Evolutionary conservation across 148 eudicot genomes (phyloP).

Genomic region (Rhododendron kiyosumense): DNA sequence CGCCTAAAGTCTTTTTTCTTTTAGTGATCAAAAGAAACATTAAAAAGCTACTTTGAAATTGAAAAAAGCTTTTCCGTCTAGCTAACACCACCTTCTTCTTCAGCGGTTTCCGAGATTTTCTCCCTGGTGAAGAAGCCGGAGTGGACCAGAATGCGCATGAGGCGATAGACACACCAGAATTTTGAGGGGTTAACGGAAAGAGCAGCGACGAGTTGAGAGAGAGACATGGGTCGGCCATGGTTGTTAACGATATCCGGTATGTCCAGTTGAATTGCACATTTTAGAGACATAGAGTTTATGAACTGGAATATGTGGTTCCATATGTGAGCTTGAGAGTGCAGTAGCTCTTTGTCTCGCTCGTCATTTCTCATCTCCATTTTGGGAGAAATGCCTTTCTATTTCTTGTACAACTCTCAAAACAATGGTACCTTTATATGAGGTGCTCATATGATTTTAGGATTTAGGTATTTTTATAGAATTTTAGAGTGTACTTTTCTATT

Average conservation of each 20-base stretch:
- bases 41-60: too few species aligned
- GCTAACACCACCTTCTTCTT: not conserved
- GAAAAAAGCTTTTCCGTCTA: too few species aligned
- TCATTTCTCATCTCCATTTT: not conserved
- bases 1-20: too few species aligned
- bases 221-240: slow-evolving; percentile 4
- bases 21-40: too few species aligned
- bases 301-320: not conserved
- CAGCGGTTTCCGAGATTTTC: not conserved
- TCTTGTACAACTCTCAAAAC: too few species aligned
- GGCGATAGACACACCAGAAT: not conserved
- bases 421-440: too few species aligned
- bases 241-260: slow-evolving; percentile 5
- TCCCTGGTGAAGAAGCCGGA: not conserved
- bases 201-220: not conserved
- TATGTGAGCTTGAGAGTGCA: slow-evolving; percentile 8
- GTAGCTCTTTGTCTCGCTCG: not conserved
- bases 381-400: too few species aligned
- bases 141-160: not conserved
- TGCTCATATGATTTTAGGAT: too few species aligned
- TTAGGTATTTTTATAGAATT: too few species aligned
- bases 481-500: too few species aligned
- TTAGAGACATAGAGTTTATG: slow-evolving; percentile 1
- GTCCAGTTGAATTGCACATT: not conserved
- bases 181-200: not conserved